These are phyloP conservation scores for Rosellinia necatrix DNA, from an alignment of 2,329 filamentous ascomycete species.

Conservation along the genomic window DNA sequence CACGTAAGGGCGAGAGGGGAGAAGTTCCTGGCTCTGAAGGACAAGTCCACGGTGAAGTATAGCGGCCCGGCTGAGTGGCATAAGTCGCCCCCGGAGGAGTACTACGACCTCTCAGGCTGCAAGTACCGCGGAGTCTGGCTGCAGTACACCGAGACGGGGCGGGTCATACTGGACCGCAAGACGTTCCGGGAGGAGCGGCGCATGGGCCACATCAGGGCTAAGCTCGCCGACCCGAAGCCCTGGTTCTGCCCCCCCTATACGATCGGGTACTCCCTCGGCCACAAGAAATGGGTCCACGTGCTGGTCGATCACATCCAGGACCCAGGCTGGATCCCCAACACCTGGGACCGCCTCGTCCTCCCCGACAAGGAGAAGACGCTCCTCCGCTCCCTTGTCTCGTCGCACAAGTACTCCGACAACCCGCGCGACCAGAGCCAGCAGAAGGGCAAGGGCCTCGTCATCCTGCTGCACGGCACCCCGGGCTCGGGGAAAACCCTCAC, in stretches of 20 bases:
- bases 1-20: conserved; percentile 31
- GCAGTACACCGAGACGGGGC: conserved; percentile 36
- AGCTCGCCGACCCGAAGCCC: conserved; percentile 25
- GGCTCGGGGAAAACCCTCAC: conserved; percentile 48
- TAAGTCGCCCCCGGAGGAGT: conserved; percentile 32
- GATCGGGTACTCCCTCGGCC: conserved; percentile 35
- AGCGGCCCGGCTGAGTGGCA: conserved; percentile 36
- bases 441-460: conserved; percentile 46
- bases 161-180: conserved; percentile 39
- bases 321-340: conserved; percentile 32
- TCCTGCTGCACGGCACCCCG: conserved; percentile 45
- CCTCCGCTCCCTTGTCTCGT: conserved; percentile 37
- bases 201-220: conserved; percentile 23
- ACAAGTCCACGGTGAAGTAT: conserved; percentile 31
- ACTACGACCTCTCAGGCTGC: conserved; percentile 25
- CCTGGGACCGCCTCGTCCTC: conserved; percentile 37
- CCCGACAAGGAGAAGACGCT: conserved; percentile 35
- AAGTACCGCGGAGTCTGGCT: conserved; percentile 38
- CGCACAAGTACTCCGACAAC: conserved; percentile 34
- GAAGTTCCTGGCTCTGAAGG: conserved; percentile 32
- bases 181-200: conserved; percentile 37
- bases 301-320: conserved; percentile 35
- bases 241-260: conserved; percentile 38
- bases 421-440: conserved; percentile 34
- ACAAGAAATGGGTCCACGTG: conserved; percentile 37